phyloP scores from a whole-genome alignment of 2,329 filamentous ascomycete genomes.

The Botrytis fabae region DNA sequence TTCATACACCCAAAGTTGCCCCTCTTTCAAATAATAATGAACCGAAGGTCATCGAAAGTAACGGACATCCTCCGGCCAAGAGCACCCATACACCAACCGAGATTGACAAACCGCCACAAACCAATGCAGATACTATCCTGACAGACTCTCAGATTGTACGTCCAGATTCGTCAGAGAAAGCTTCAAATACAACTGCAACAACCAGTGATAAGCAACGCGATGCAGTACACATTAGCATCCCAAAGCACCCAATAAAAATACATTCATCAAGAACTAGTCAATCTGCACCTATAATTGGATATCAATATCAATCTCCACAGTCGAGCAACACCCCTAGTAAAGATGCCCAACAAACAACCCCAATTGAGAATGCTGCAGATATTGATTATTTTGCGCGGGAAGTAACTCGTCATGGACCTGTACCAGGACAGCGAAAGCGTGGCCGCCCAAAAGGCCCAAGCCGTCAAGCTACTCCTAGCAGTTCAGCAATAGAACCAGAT shows the following conservation, averaged over 20 bases:
- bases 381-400: slow-evolving; percentile 16
- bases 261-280: neutral
- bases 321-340: neutral
- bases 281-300: neutral
- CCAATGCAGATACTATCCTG: neutral
- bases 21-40: neutral
- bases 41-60: neutral
- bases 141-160: neutral
- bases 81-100: neutral
- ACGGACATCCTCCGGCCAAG: neutral
- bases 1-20: neutral
- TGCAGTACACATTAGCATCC: neutral
- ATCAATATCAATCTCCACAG: neutral
- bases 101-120: neutral
- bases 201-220: neutral
- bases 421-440: neutral
- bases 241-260: neutral
- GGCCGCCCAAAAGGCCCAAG: neutral
- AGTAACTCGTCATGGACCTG: neutral
- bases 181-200: neutral
- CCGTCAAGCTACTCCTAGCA: neutral
- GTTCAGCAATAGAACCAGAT: neutral
- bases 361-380: neutral
- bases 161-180: neutral
- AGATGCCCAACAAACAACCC: neutral